Evolutionary conservation across 148 eudicot species (phyloP).

Genomic region (Agrostemma githago): DNA sequence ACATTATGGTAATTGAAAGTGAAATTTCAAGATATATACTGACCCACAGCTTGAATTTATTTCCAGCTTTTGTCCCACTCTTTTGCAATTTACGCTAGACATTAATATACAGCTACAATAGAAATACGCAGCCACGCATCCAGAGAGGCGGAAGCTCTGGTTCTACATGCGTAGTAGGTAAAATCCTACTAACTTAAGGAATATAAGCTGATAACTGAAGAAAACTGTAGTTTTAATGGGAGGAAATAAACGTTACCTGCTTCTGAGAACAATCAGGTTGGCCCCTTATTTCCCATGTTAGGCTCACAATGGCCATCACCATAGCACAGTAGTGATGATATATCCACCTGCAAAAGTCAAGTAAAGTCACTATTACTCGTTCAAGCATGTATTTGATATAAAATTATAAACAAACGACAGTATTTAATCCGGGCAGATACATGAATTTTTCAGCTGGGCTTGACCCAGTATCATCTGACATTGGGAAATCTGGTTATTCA

Average conservation of each 20-base stretch:
- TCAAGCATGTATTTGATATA: background rate
- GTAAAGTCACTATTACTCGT: background rate
- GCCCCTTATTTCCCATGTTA: constrained; percentile 94
- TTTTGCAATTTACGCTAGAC: background rate
- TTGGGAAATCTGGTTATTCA: background rate
- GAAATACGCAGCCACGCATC: background rate
- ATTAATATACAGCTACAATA: background rate
- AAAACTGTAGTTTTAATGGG: background rate
- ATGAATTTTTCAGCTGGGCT: background rate
- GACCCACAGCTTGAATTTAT: background rate
- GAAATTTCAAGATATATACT: background rate
- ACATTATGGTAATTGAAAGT: background rate
- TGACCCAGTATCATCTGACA: background rate
- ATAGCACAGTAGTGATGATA: constrained; percentile 94
- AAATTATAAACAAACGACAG: no score
- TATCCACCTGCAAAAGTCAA: constrained; percentile 67
- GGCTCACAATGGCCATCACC: constrained; percentile 93
- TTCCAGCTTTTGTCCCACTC: background rate
- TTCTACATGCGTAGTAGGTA: background rate
- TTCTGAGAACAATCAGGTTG: constrained; percentile 75
- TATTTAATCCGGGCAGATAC: background rate
- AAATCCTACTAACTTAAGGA: background rate
- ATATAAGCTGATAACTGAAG: background rate
- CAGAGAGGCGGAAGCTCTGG: background rate
- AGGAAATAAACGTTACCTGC: constrained; percentile 50